These are phyloP conservation scores for Plantago elongata DNA, from an alignment of 257 asterid species.

Conservation along the genomic window DNA sequence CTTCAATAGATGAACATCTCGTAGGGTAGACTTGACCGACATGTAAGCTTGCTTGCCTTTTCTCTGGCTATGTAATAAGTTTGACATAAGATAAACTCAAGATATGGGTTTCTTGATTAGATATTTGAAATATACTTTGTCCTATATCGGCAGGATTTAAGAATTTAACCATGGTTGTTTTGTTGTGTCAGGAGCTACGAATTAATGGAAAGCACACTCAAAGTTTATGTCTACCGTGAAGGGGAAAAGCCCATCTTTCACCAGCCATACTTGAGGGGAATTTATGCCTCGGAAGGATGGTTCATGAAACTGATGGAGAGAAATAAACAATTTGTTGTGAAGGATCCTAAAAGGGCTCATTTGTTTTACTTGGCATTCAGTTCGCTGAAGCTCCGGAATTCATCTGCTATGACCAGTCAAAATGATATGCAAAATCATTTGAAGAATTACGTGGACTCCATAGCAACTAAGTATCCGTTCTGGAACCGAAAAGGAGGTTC, in stretches of 20 bases:
- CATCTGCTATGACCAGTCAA: conserved; percentile 20
- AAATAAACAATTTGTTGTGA: conserved; percentile 50
- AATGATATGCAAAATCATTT: conserved; percentile 49
- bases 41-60: too few species aligned
- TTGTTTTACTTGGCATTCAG: conserved; percentile 90
- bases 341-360: conserved; percentile 75
- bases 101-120: too few species aligned
- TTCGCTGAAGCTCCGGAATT: conserved; percentile 52
- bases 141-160: too few species aligned
- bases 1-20: background rate
- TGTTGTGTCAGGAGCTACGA: conserved; percentile 67
- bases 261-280: conserved; percentile 58
- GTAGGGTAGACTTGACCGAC: background rate
- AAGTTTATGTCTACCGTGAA: conserved; percentile 68
- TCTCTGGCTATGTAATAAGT: too few species aligned
- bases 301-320: conserved; percentile 73
- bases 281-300: conserved; percentile 92
- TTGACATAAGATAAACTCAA: too few species aligned
- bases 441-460: conserved; percentile 58
- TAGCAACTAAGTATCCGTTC: conserved; percentile 77
- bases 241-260: conserved; percentile 77
- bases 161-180: background rate
- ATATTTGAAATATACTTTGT: too few species aligned
- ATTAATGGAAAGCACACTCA: conserved; percentile 78
- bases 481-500: conserved; percentile 82